Evolutionary conservation across 2,329 filamentous ascomycete genomes (phyloP).

Genomic region (Dothideomycetes sp.): DNA sequence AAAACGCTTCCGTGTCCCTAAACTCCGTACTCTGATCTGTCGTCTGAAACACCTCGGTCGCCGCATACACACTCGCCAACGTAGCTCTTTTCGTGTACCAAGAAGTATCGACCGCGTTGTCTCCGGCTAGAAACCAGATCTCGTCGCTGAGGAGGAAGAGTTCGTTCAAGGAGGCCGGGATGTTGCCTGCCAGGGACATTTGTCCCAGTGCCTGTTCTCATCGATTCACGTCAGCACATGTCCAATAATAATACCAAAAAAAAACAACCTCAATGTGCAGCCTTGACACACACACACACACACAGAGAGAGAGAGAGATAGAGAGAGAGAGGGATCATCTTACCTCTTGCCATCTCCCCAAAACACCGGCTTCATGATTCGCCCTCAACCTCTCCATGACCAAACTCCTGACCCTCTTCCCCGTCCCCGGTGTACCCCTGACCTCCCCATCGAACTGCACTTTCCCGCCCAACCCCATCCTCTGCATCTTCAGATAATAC

Average conservation of each 20-base stretch:
- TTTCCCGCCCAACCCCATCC: constrained; percentile 47
- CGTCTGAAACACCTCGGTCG: constrained; percentile 84
- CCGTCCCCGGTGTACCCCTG: constrained; percentile 43
- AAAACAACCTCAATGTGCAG: no score
- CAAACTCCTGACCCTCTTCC: constrained; percentile 60
- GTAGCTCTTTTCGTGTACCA: constrained; percentile 75
- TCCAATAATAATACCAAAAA: no score
- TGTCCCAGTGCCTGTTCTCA: constrained; percentile 70
- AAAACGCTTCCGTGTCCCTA: constrained; percentile 67
- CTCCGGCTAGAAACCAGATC: constrained; percentile 80
- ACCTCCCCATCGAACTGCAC: constrained; percentile 36
- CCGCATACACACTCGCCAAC: constrained; percentile 58
- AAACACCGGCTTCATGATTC: constrained; percentile 54
- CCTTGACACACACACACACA: no score
- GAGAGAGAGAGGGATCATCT: constrained; percentile 21
- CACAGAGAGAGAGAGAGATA: no score
- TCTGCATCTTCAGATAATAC: constrained; percentile 63
- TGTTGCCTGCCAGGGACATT: constrained; percentile 76
- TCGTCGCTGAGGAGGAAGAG: constrained; percentile 79
- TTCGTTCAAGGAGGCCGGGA: constrained; percentile 67
- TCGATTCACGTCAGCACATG: neutral
- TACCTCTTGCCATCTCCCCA: constrained; percentile 81
- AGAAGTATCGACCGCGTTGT: constrained; percentile 67
- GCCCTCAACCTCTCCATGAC: constrained; percentile 68
- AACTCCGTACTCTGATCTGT: constrained; percentile 70